Percentiles rank a stretch among this genome's conserved stretches.
These are phyloP conservation scores for Lippia alba DNA, from an alignment of 305 asterid species.

Conservation along the genomic window DNA sequence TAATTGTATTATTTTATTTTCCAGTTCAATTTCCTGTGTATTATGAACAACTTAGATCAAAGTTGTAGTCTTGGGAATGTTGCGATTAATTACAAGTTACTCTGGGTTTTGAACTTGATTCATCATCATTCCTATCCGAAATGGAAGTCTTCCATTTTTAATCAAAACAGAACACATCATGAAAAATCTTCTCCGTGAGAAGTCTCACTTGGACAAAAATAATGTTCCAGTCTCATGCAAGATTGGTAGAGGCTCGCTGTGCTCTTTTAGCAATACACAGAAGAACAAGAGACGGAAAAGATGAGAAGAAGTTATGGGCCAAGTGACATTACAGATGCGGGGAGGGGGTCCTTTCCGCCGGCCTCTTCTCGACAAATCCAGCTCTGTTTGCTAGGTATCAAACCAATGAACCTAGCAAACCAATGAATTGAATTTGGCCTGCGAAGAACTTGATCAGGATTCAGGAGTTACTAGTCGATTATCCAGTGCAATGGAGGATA, in stretches of 20 bases:
- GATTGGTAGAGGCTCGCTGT: conserved; percentile 92
- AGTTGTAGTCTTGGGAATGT: neutral
- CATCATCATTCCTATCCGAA: conserved; percentile 16
- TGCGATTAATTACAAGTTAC: too few species aligned
- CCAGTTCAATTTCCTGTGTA: neutral
- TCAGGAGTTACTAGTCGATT: conserved; percentile 70
- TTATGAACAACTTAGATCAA: neutral
- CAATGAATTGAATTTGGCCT: conserved; percentile 62
- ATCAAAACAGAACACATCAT: conserved; percentile 42
- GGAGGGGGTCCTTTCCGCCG: conserved; percentile 94
- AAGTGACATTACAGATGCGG: conserved; percentile 77
- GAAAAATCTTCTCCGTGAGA: conserved; percentile 89
- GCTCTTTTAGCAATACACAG: conserved; percentile 92
- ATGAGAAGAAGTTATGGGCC: conserved; percentile 83
- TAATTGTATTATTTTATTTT: conserved; percentile 18
- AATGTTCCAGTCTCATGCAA: conserved; percentile 88
- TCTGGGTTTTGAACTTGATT: neutral
- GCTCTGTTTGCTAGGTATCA: conserved; percentile 91
- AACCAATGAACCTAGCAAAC: too few species aligned
- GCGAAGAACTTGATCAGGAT: conserved; percentile 65
- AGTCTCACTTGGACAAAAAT: conserved; percentile 64
- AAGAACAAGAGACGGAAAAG: conserved; percentile 90
- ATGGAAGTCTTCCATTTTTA: too few species aligned
- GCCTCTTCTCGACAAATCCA: conserved; percentile 94
- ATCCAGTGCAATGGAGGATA: too few species aligned